Conservation (phyloP, 495 filamentous ascomycete species). For the Penicillium verhagenii region DNA sequence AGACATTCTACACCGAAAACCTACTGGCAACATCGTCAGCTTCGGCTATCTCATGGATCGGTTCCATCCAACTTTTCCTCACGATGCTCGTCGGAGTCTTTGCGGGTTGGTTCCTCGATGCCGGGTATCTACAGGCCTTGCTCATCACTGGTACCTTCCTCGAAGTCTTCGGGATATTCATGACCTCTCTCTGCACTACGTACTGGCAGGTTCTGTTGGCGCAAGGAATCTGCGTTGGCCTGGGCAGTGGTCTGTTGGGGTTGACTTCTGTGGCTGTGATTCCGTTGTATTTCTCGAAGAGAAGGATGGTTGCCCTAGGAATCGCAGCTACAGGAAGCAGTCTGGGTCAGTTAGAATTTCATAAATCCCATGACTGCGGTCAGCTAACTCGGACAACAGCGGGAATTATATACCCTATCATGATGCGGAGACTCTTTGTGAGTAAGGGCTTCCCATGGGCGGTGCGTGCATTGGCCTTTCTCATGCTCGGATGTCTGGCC, state of each 20-base stretch:
- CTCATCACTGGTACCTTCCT: background rate
- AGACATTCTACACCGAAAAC: constrained; percentile 1
- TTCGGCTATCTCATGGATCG: constrained; percentile 23
- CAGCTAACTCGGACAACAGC: too few relatives aligned
- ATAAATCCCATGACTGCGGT: too few relatives aligned
- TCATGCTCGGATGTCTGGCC: background rate
- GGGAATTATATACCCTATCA: too few relatives aligned
- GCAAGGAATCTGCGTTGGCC: constrained; percentile 50
- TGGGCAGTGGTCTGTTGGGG: constrained; percentile 39
- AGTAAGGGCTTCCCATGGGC: background rate
- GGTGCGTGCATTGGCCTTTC: background rate
- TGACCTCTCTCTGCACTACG: constrained; percentile 46
- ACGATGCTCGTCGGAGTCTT: constrained; percentile 30
- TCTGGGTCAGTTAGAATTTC: too few relatives aligned
- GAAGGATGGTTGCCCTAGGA: constrained; percentile 48
- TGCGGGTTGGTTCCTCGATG: constrained; percentile 35
- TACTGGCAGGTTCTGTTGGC: constrained; percentile 59
- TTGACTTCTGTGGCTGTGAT: constrained; percentile 46
- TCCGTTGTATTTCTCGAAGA: constrained; percentile 50
- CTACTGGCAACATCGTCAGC: background rate
- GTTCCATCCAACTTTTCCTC: constrained; percentile 30
- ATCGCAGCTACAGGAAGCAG: background rate
- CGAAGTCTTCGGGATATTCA: constrained; percentile 34
- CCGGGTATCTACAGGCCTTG: constrained; percentile 1
- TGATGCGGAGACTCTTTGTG: background rate